Evolutionary conservation across 345 rosid species (phyloP).

Genomic region (Aethionema arabicum): DNA sequence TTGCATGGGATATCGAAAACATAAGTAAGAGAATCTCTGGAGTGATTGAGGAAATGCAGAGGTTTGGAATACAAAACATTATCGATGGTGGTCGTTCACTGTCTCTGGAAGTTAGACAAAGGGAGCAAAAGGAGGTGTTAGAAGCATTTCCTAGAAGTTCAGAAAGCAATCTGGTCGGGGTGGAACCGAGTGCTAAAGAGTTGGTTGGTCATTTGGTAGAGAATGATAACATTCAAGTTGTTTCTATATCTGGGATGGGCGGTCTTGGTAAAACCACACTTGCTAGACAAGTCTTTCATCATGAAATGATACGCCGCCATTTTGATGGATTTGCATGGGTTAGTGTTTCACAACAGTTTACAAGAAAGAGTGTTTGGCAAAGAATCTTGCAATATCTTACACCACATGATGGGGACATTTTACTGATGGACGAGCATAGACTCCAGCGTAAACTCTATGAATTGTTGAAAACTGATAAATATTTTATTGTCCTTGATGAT

Average conservation of each 20-base stretch:
- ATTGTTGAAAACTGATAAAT: constrained; percentile 29
- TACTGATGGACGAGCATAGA: constrained; percentile 25
- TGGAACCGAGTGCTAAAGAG: constrained; percentile 22
- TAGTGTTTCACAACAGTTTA: constrained; percentile 38
- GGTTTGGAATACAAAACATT: constrained; percentile 23
- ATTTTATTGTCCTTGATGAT: constrained; percentile 46
- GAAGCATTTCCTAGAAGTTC: constrained; percentile 28
- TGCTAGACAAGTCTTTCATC: constrained; percentile 34
- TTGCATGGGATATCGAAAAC: background rate
- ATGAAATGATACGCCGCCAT: constrained; percentile 20
- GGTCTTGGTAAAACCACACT: constrained; percentile 55
- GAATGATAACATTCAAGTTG: constrained; percentile 7
- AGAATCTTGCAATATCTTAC: constrained; percentile 35
- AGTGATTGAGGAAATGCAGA: constrained; percentile 32
- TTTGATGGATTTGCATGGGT: constrained; percentile 42
- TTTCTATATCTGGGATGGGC: constrained; percentile 49
- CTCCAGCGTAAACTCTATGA: constrained; percentile 20
- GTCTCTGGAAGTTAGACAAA: constrained; percentile 19
- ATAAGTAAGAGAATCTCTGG: constrained; percentile 34
- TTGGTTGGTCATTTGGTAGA: constrained; percentile 27
- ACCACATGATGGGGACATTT: constrained; percentile 25
- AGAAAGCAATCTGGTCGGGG: constrained; percentile 43
- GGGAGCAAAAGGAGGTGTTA: background rate
- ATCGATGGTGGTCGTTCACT: background rate
- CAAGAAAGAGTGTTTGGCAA: constrained; percentile 30